phyloP scores from a whole-genome alignment of 192 early-diverging fungal genomes.

The Entomortierella beljakovae region DNA sequence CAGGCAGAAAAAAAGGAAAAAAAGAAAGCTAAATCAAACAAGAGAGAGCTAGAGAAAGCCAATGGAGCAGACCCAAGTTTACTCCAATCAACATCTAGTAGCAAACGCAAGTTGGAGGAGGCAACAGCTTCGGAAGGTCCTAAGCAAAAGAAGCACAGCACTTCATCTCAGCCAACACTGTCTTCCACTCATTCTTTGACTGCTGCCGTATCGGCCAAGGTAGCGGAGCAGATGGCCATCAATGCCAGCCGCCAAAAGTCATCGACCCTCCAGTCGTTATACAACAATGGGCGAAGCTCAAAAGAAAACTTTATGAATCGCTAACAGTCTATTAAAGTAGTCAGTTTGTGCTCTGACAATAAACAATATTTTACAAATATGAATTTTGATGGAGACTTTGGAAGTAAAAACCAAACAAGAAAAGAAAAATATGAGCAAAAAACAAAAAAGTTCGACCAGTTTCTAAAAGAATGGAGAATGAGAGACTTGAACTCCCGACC shows the following conservation, averaged over 20 bases:
- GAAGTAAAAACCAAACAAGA: too few species aligned
- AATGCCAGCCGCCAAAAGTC: constrained; percentile 43
- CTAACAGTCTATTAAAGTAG: too few species aligned
- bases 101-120: constrained; percentile 47
- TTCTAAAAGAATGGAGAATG: constrained; percentile 5
- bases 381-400: too few species aligned
- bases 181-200: constrained; percentile 51
- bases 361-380: too few species aligned
- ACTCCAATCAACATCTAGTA: constrained; percentile 17
- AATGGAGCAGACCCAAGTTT: constrained; percentile 33
- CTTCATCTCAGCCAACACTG: not conserved
- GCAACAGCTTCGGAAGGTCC: constrained; percentile 9
- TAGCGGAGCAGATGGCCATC: constrained; percentile 56
- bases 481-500: constrained; percentile 3
- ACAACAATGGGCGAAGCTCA: constrained; percentile 21
- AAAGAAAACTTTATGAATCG: constrained; percentile 54
- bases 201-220: constrained; percentile 57
- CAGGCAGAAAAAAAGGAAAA: constrained; percentile 63
- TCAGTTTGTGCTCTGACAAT: too few species aligned
- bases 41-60: constrained; percentile 54
- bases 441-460: too few species aligned
- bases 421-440: too few species aligned
- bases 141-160: constrained; percentile 29
- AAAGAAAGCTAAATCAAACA: constrained; percentile 57
- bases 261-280: constrained; percentile 37